These are phyloP conservation scores for Phytophthora agathidicida DNA, from an alignment of 352 stramenopile species.

Conservation along the genomic window DNA sequence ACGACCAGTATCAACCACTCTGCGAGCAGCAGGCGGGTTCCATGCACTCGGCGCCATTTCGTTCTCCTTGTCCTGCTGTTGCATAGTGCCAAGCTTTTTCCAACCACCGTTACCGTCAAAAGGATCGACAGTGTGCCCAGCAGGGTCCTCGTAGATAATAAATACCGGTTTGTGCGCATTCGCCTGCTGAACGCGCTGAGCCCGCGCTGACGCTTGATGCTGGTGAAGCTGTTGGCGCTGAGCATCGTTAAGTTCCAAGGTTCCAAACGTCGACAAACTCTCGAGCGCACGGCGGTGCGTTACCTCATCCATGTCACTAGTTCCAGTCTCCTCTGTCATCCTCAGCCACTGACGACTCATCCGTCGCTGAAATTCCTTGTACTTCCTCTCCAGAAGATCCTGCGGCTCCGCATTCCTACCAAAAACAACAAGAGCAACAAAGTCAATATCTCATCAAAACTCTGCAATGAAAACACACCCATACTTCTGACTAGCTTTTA, in stretches of 20 bases:
- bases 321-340: slow-evolving; percentile 53
- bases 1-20: background rate
- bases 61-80: slow-evolving; percentile 87
- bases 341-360: slow-evolving; percentile 86
- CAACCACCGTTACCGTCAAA: slow-evolving; percentile 70
- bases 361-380: slow-evolving; percentile 83
- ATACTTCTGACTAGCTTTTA: slow-evolving; percentile 88
- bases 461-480: background rate
- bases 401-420: slow-evolving; percentile 71
- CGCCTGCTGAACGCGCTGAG: slow-evolving; percentile 58
- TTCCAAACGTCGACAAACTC: slow-evolving; percentile 57
- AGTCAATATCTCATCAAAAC: background rate
- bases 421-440: slow-evolving; percentile 7
- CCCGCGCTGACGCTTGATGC: slow-evolving; percentile 61
- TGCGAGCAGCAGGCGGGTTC: slow-evolving; percentile 35
- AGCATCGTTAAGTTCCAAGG: slow-evolving; percentile 53
- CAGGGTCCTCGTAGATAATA: slow-evolving; percentile 80
- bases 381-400: slow-evolving; percentile 73
- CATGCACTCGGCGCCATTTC: slow-evolving; percentile 55
- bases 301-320: slow-evolving; percentile 39
- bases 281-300: slow-evolving; percentile 67
- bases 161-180: slow-evolving; percentile 88
- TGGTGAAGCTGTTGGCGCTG: slow-evolving; percentile 68
- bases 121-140: slow-evolving; percentile 53
- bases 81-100: slow-evolving; percentile 64